Conservation (phyloP, 441 rosid species). For the Gossypium laxum region DNA sequence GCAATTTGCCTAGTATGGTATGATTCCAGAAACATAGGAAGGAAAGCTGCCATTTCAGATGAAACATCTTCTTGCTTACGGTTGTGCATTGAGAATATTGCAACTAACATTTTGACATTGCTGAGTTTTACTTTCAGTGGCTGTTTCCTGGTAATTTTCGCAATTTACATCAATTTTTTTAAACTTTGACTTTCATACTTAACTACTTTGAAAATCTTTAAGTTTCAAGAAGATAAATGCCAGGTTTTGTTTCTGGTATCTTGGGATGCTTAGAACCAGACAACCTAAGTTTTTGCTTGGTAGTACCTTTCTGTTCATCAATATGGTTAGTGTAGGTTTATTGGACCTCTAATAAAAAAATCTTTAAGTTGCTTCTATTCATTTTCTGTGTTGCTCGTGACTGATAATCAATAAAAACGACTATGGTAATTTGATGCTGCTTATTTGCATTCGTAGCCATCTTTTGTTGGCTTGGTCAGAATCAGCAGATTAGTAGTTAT, state of each 20-base stretch:
- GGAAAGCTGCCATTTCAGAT: constrained; percentile 40
- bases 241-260: neutral
- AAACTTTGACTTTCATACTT: constrained; percentile 2
- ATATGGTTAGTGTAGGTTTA: neutral
- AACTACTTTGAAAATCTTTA: neutral
- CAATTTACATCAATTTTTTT: neutral
- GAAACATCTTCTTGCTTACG: constrained; percentile 66
- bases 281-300: neutral
- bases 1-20: constrained; percentile 80
- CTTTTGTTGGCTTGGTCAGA: constrained; percentile 5
- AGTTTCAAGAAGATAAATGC: neutral
- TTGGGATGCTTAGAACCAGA: constrained; percentile 2
- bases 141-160: constrained; percentile 76
- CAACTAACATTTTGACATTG: constrained; percentile 62
- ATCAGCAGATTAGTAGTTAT: neutral
- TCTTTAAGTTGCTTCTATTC: neutral
- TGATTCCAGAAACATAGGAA: constrained; percentile 48
- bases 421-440: neutral
- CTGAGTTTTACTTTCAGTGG: constrained; percentile 70
- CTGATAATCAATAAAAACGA: neutral
- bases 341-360: neutral
- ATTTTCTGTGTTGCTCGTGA: neutral
- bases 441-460: constrained; percentile 4
- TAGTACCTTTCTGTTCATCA: neutral
- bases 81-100: constrained; percentile 64